These are phyloP conservation scores for Lasiodiplodia theobromae DNA, from an alignment of 2,329 filamentous ascomycete species.

Conservation along the genomic window DNA sequence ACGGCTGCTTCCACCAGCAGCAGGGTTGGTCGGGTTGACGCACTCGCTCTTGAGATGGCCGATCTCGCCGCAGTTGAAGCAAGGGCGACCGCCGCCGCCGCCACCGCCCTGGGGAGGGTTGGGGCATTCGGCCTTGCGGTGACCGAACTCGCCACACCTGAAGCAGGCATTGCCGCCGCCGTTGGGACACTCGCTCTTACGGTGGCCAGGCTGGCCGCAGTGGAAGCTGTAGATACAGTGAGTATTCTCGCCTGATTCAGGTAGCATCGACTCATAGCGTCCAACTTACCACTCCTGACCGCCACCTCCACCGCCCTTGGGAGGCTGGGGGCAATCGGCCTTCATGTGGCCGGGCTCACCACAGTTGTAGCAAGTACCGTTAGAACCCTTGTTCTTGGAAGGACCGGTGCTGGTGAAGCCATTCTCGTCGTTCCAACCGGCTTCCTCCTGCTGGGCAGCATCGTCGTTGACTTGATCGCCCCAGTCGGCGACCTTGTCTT, in stretches of 20 bases:
- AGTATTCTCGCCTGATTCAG: not conserved
- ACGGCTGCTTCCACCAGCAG: constrained; percentile 13
- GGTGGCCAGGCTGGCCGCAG: constrained; percentile 40
- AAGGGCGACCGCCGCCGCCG: constrained; percentile 32
- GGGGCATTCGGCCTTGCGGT: constrained; percentile 40
- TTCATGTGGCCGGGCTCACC: constrained; percentile 40
- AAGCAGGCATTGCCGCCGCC: constrained; percentile 15
- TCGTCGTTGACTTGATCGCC: constrained; percentile 27
- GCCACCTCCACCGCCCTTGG: constrained; percentile 11
- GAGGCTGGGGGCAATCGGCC: constrained; percentile 37
- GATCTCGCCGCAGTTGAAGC: constrained; percentile 38
- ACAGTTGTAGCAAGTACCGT: constrained; percentile 36
- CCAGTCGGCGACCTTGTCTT: constrained; percentile 11
- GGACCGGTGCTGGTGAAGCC: constrained; percentile 14
- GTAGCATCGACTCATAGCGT: not conserved
- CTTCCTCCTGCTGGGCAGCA: constrained; percentile 15
- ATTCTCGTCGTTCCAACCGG: constrained; percentile 31
- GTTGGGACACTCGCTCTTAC: constrained; percentile 15
- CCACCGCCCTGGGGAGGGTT: constrained; percentile 32
- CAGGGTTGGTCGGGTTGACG: constrained; percentile 38
- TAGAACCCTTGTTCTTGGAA: constrained; percentile 18
- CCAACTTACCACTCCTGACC: constrained; percentile 20
- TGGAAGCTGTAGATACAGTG: constrained; percentile 23
- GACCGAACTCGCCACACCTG: constrained; percentile 39
- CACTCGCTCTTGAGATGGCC: constrained; percentile 41